These are phyloP conservation scores for Cucumis cinereus DNA, from an alignment of 306 rosid genomes.

Conservation along the genomic window DNA sequence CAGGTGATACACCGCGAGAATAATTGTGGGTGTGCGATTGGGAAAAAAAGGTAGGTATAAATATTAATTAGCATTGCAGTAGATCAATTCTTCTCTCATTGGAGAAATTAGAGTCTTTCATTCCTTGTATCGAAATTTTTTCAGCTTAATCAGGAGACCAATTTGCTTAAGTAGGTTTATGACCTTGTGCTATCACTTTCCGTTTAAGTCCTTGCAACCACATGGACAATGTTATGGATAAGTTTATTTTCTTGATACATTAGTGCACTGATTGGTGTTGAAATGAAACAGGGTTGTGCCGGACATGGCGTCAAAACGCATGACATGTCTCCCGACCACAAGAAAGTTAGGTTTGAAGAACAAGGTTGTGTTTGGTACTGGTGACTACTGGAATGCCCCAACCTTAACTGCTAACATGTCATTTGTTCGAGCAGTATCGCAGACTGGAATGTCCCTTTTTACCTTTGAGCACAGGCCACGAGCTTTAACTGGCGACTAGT, in stretches of 20 bases:
- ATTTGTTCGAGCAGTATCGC: constrained; percentile 82
- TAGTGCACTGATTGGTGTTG: constrained; percentile 15
- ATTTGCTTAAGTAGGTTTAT: neutral
- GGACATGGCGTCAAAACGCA: constrained; percentile 63
- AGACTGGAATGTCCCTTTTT: constrained; percentile 83
- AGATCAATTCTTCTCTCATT: neutral
- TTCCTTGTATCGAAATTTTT: neutral
- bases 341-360: constrained; percentile 80
- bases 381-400: constrained; percentile 76
- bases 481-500: constrained; percentile 75
- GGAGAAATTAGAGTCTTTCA: neutral
- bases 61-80: neutral
- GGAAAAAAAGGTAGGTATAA: neutral
- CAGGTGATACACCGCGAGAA: neutral
- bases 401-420: constrained; percentile 92
- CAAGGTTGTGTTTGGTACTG: constrained; percentile 84
- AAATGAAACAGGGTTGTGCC: constrained; percentile 57
- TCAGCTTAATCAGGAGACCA: neutral
- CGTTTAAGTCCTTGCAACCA: neutral
- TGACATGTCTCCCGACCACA: constrained; percentile 73
- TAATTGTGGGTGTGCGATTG: neutral
- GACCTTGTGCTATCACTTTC: neutral
- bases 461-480: constrained; percentile 70
- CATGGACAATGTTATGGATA: neutral
- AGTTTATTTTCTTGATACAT: neutral